phyloP scores from a whole-genome alignment of 441 rosid species.

The Populus hybrid region DNA sequence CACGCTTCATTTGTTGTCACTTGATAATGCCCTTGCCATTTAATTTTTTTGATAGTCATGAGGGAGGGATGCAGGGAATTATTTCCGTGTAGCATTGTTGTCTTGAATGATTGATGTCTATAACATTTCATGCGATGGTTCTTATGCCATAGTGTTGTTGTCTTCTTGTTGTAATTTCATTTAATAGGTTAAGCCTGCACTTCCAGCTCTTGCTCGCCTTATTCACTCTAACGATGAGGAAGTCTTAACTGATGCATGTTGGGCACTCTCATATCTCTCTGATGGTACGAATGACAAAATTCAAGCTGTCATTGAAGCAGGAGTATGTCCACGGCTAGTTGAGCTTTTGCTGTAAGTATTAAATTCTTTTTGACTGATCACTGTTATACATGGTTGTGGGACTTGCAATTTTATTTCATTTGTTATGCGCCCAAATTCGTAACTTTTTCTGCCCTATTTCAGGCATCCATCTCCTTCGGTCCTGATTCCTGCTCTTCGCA shows the following conservation, averaged over 20 bases:
- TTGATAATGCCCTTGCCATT: not conserved
- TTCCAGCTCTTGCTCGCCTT: conserved; percentile 64
- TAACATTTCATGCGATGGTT: not conserved
- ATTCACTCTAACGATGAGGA: conserved; percentile 80
- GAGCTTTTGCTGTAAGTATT: conserved; percentile 31
- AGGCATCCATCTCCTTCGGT: conserved; percentile 84
- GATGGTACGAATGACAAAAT: conserved; percentile 93
- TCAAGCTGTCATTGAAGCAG: conserved; percentile 69
- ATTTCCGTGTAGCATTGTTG: not conserved
- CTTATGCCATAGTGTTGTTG: not conserved
- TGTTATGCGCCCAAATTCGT: too few relatives aligned
- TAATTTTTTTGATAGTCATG: not conserved
- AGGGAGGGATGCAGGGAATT: not conserved
- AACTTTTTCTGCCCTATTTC: conserved; percentile 8
- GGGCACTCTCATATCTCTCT: conserved; percentile 89
- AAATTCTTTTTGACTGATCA: not conserved
- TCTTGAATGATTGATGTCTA: not conserved
- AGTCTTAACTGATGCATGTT: conserved; percentile 86
- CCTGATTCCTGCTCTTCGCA: conserved; percentile 88
- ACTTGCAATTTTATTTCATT: too few relatives aligned
- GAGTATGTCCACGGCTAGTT: conserved; percentile 59
- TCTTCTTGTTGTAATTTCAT: not conserved
- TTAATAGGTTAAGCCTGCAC: conserved; percentile 75
- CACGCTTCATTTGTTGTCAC: not conserved
- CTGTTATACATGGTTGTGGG: not conserved